Base-by-base conservation (phyloP, 2,329 filamentous ascomycete species). In the Fonsecaea nubica region DNA sequence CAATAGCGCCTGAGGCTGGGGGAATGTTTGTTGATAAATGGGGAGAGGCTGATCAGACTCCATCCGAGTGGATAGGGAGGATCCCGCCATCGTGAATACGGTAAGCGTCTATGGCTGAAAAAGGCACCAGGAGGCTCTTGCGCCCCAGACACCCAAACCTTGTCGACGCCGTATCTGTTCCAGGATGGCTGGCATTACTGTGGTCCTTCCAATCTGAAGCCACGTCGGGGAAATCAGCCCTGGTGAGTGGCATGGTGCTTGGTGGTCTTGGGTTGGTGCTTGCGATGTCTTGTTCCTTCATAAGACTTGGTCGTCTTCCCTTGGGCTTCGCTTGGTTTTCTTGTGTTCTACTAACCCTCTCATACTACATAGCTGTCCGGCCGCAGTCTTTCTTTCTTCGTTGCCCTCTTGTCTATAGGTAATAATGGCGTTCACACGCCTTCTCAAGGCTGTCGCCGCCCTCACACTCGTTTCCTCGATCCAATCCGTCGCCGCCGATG, bases 391-490 rank as follows among this genome's bases (percentile, higher is more conserved):
- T 57, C 48, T 57, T 62, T 64, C 58, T 54, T 25, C 25, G 25
- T 59, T 58, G 38, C 32, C 15, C 36, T 9, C 55, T 35, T 50
- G 52, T 57, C 61, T 61, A 61, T 62, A 42, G 56, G 40, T 53
- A 59, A 65, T 63, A 58, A 68, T 68, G 66, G 66, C 66, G 61
- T 61, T 63, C 36, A 25, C 63, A 52, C 48, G 59, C 32, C 59
- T 66, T 12, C 52, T 57, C 60, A 65, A 65, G 63, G 66, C 66
- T 13, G 38, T 64, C 40, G 66, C 66, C 42, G 66, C 63, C 63
- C 53, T 68, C 57, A 66, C 66, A 64, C 61, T 68, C 66, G 66
- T 62, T 66, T 68, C 63, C 6, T 59, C 64, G 8, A 63, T 68
- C 36, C 48, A 58, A 42, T 60, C 66, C 36, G 66, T 68, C 53